Base-by-base conservation (phyloP, 2,329 filamentous ascomycete genomes). In the Claviceps sp. region DNA sequence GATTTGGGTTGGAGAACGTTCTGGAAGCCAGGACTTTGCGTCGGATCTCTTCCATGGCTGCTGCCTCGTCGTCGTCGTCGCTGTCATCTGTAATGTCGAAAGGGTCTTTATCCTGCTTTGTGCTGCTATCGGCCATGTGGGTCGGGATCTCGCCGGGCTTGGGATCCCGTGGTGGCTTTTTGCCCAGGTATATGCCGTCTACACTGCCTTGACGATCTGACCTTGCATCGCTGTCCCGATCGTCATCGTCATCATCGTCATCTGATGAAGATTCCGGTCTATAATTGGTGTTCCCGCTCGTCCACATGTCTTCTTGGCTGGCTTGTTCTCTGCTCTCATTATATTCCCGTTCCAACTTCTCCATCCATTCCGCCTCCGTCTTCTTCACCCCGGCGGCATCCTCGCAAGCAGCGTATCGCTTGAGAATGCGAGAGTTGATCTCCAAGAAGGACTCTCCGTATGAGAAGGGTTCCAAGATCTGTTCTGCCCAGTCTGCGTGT, bases 21-120 rank as follows among this genome's bases (percentile, higher is more conserved):
- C 91, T 96, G 6, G 91, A 95, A 6, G 85, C 86, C 2, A 98
- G 77, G n/a, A 97, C 89, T 60, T 88, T 87, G 51, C 85, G 82
- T 48, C 93, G 80, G 50, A 98, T 84, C 62, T 95, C 90, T 39
- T 88, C 90, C 90, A 97, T 97, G 63, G 89, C 84, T 50, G 73
- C 75, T n/a, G 38, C 52, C 4, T 55, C 50, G 17, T 87, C 86
- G 40, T 47, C 52, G 10, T 55, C 51, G 17, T 87, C 86, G 60
- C 94, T 89, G 53, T 95, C 87, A 52, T 89, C 85, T 10, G 89
- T 89, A 46, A 95, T 78, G 51, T 80, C 84, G 60, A 84, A 90
- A 0, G 82, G 83, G 59, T 93, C 87, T 58, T 68, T 72, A 38
- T 75, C 67, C 69, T 26, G 73, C 68, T 16, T 73, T 71, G 8